These are phyloP conservation scores for Plasmodium cynomolgi DNA, from an alignment of 169 alveolate genomes.

Conservation along the genomic window DNA sequence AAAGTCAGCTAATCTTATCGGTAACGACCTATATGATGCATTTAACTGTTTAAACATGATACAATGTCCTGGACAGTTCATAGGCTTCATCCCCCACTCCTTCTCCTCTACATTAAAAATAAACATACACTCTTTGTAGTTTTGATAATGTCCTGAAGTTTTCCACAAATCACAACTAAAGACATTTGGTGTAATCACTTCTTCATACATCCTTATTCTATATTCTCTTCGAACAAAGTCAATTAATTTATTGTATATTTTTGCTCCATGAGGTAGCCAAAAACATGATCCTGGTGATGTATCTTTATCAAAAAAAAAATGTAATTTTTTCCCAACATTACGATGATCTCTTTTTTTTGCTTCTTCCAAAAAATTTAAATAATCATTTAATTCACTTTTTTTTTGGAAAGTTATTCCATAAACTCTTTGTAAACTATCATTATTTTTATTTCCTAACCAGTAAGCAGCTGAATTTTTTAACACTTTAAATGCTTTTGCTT, in stretches of 20 bases:
- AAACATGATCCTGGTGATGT: constrained; percentile 93
- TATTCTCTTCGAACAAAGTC: constrained; percentile 93
- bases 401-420: constrained; percentile 99
- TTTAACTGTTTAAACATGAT: constrained; percentile 92
- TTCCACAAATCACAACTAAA: constrained; percentile 96
- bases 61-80: constrained; percentile 99
- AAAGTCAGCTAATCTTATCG: constrained; percentile 98
- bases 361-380: constrained; percentile 94
- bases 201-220: constrained; percentile 85
- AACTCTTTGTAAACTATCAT: constrained; percentile 98
- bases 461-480: constrained; percentile 98
- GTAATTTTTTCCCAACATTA: constrained; percentile 93
- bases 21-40: constrained; percentile 97
- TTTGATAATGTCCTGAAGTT: constrained; percentile 99
- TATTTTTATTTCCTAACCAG: constrained; percentile 96
- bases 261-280: constrained; percentile 98
- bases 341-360: constrained; percentile 99
- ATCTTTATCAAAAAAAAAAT: constrained; percentile 94
- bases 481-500: constrained; percentile 94
- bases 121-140: constrained; percentile 93
- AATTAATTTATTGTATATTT: constrained; percentile 95
- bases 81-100: constrained; percentile 99
- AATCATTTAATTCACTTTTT: constrained; percentile 94
- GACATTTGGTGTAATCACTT: constrained; percentile 98
- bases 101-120: constrained; percentile 94